Evolutionary conservation across 1,284 basidiomycete species (phyloP).

Genomic region (Filobasidium uniguttulatum): DNA sequence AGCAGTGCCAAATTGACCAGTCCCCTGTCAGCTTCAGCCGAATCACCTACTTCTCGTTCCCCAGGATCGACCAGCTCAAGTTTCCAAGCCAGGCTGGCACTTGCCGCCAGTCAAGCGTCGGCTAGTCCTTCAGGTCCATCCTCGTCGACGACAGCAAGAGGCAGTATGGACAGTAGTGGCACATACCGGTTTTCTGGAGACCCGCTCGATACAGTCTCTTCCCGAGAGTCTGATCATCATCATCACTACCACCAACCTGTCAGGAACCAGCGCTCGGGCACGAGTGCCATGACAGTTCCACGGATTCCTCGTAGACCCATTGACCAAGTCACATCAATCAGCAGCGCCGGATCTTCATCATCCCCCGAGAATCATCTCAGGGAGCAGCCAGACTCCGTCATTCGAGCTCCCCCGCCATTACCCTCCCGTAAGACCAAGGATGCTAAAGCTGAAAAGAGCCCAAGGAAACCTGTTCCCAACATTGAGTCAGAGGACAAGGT

Average conservation of each 20-base stretch:
- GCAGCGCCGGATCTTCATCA: neutral
- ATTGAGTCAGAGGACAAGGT: too few species aligned
- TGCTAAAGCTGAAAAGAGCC: too few species aligned
- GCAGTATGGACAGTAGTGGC: neutral
- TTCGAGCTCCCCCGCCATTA: too few species aligned
- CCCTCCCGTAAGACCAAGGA: too few species aligned
- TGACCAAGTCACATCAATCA: slow-evolving; percentile 23
- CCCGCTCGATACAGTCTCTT: neutral
- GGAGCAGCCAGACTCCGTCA: too few species aligned
- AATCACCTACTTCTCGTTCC: slow-evolving; percentile 3
- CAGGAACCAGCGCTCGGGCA: slow-evolving; percentile 20
- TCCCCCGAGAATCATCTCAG: too few species aligned
- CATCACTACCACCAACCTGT: slow-evolving; percentile 18
- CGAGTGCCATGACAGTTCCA: slow-evolving; percentile 30
- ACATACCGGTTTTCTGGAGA: neutral
- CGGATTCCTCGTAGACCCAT: slow-evolving; percentile 28
- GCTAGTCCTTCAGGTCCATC: slow-evolving; percentile 7
- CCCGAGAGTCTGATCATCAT: too few species aligned
- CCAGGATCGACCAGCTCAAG: slow-evolving; percentile 7
- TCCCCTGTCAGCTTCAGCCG: too few species aligned
- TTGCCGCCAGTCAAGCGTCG: slow-evolving; percentile 21
- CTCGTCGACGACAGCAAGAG: neutral
- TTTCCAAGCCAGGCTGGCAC: slow-evolving; percentile 27
- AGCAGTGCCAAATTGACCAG: too few species aligned
- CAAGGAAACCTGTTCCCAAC: too few species aligned